Conservation (phyloP, 371 early-diverging fungal genomes). For the Basidiobolus meristosporus region DNA sequence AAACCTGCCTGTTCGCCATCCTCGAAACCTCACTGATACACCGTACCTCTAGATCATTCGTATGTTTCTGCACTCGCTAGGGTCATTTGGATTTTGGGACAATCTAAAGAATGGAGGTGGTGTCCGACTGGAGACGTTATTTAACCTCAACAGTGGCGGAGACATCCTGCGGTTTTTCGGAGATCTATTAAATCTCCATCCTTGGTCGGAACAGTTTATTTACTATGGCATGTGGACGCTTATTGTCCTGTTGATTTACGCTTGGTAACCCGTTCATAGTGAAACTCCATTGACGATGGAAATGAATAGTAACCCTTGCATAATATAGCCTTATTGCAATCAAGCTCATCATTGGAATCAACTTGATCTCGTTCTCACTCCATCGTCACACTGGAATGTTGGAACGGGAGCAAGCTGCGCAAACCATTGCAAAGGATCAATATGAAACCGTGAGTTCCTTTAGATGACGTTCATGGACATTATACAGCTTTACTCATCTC, state of each 20-base stretch:
- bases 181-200: neutral
- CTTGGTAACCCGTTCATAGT: slow-evolving; percentile 4
- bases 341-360: slow-evolving; percentile 53
- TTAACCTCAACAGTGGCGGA: too few relatives aligned
- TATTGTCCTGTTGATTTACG: slow-evolving; percentile 4
- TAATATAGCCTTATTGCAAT: slow-evolving; percentile 26
- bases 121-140: too few relatives aligned
- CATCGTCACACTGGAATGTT: slow-evolving; percentile 33
- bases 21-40: slow-evolving; percentile 3
- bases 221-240: neutral
- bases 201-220: neutral
- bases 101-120: neutral
- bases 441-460: neutral
- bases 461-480: neutral
- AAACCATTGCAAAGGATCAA: neutral
- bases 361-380: slow-evolving; percentile 46
- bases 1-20: neutral
- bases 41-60: slow-evolving; percentile 19
- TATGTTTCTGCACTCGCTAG: slow-evolving; percentile 47
- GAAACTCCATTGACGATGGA: neutral
- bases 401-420: slow-evolving; percentile 24
- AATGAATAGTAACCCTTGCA: neutral
- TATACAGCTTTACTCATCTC: neutral
- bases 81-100: slow-evolving; percentile 12
- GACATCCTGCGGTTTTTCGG: neutral